These are phyloP conservation scores for Eurotiales sp. DNA, from an alignment of 2,329 filamentous ascomycete genomes.

Conservation along the genomic window DNA sequence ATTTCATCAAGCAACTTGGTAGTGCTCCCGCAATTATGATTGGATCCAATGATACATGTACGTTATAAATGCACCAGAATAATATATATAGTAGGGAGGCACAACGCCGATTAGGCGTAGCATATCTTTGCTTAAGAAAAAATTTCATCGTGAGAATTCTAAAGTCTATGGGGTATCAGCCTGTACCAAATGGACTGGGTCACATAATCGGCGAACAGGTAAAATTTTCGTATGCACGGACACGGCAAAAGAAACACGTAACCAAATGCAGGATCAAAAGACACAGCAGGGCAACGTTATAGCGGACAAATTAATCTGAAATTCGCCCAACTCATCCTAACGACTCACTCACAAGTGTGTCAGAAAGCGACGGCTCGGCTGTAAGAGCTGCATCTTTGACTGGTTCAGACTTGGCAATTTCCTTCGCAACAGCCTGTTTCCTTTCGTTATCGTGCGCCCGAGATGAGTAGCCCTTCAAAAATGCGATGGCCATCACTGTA, in stretches of 20 bases:
- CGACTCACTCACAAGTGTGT: slow-evolving; percentile 15
- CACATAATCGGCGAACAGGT: background rate
- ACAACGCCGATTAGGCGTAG: no score
- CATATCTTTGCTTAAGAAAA: no score
- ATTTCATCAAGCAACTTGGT: no score
- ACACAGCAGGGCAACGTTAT: background rate
- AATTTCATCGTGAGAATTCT: background rate
- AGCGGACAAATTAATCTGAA: background rate
- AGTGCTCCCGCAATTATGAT: no score
- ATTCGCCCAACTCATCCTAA: slow-evolving; percentile 15
- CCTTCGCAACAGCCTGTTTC: slow-evolving; percentile 30
- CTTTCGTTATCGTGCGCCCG: slow-evolving; percentile 34
- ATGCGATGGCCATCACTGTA: slow-evolving; percentile 46
- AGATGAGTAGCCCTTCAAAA: slow-evolving; percentile 44
- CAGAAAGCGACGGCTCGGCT: slow-evolving; percentile 12
- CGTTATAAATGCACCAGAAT: no score
- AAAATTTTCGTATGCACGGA: no score
- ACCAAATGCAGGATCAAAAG: background rate
- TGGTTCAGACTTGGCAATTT: slow-evolving; percentile 25
- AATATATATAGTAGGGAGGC: no score
- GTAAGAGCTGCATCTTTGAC: slow-evolving; percentile 17
- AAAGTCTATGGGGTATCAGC: slow-evolving; percentile 14
- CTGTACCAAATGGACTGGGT: background rate
- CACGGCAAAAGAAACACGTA: no score
- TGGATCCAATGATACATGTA: no score